Base-by-base conservation (phyloP, 2,329 filamentous ascomycete species). In the Penicillium capsulatum region DNA sequence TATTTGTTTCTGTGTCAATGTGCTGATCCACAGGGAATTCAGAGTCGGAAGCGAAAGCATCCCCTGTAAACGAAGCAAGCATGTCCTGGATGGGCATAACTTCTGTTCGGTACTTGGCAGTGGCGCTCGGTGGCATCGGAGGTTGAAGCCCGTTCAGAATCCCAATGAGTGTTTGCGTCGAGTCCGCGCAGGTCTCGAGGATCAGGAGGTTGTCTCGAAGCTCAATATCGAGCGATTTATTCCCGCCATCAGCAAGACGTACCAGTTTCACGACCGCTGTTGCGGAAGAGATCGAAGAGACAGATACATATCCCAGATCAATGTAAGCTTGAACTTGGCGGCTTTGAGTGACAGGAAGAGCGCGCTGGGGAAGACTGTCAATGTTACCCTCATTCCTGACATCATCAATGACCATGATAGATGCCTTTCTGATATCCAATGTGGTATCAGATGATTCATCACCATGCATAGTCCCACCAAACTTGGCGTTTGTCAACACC, bases 161-260 rank as follows among this genome's bases (percentile, higher is more conserved):
- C 2, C 78, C 75, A 36, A 95, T 83, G 10, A 98, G 74, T 0
- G 92, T 98, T 61, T 96, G 89, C 0, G 89, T 97, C 2, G 92
- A 98, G 65, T 98, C 92, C 19, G 92, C 92, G 57, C 94, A 98
- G 1, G 90, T 94, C 64, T 98, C 92, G 5, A 98, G 69, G 22
- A 98, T 83, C 37, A 98, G 73, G 1, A 98, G 74, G 49, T 94
- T 84, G 56, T 95, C 90, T 45, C 80, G 80, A 32, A 97, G 70
- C 48, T 94, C 86, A 1, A 96, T 74, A 51, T 92, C 83, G 10
- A 96, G 65, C 28, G 80, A 77, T 48, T 82, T 84, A 19, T 80
- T 74, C 1, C 74, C 77, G 24, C 81, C 75, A 1, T 70, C 70
- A 2, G 72, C 71, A 28, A 75, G 71, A 7, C 74, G 70, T 15